Conservation (phyloP, 768 basidiomycete genomes). For the Auriscalpium microsporum region DNA sequence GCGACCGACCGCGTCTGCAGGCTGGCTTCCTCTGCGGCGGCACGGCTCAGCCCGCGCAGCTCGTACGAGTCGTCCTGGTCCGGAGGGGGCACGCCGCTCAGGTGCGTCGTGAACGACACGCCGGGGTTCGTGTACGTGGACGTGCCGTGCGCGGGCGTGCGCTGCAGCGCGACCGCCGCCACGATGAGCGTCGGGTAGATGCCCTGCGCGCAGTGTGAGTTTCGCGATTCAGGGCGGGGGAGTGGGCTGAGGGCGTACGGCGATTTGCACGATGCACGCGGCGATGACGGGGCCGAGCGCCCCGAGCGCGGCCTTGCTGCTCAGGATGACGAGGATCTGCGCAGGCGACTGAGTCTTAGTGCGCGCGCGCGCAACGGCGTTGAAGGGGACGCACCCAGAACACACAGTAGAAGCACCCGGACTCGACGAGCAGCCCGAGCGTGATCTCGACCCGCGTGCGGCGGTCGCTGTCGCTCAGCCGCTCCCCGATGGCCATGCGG, state of each 20-base stretch:
- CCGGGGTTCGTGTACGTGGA: background rate
- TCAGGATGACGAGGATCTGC: background rate
- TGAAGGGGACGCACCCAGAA: background rate
- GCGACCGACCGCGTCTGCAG: too few species aligned
- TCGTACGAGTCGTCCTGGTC: too few species aligned
- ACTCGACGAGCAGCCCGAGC: background rate
- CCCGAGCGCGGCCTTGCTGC: background rate
- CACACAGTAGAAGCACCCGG: background rate
- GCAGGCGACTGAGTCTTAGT: background rate
- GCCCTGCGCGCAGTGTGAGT: background rate
- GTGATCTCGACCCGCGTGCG: background rate
- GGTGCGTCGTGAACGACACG: background rate
- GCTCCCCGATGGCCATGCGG: background rate
- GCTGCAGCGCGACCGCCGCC: background rate
- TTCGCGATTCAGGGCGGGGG: background rate
- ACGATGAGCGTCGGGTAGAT: background rate
- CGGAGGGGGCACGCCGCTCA: background rate
- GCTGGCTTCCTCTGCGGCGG: too few species aligned
- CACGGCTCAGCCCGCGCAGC: too few species aligned
- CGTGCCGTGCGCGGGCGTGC: background rate
- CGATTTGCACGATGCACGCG: background rate
- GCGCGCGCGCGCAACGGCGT: background rate
- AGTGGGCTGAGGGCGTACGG: background rate
- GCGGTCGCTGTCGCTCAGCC: background rate
- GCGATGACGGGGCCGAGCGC: background rate